A percentile compares a stretch with the other conserved stretches of the same genome.
Conservation (phyloP, 2,329 filamentous ascomycete genomes). For the Penicillium sp. region DNA sequence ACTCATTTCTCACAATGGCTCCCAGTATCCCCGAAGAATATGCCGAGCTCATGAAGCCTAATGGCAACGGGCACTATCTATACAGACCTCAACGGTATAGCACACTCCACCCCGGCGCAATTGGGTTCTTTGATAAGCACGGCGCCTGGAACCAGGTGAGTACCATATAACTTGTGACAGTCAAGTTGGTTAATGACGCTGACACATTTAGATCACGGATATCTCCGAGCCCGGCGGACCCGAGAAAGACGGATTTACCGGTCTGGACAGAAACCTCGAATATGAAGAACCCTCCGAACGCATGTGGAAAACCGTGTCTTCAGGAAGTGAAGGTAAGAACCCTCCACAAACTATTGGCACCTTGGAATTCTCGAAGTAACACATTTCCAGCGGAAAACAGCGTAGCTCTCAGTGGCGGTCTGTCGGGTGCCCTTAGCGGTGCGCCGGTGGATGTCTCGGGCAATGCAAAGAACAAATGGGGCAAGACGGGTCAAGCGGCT, state of each 20-base stretch:
- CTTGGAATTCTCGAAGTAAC: too few species aligned
- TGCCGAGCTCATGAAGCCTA: constrained; percentile 9
- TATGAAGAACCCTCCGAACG: too few species aligned
- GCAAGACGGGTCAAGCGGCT: constrained; percentile 8
- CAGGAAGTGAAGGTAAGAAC: too few species aligned
- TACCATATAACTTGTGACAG: too few species aligned
- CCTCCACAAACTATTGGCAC: too few species aligned
- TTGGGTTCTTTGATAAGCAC: constrained; percentile 8
- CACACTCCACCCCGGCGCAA: constrained; percentile 7
- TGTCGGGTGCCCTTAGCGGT: constrained; percentile 1
- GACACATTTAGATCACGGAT: too few species aligned
- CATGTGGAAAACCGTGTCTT: background rate
- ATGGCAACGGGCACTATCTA: constrained; percentile 8
- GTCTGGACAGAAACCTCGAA: too few species aligned
- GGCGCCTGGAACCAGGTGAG: constrained; percentile 5
- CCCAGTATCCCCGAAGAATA: constrained; percentile 7
- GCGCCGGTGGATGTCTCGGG: constrained; percentile 8
- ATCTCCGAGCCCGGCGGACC: constrained; percentile 5
- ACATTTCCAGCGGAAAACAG: too few species aligned
- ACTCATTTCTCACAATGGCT: background rate
- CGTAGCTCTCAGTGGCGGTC: constrained; percentile 4
- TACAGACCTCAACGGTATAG: constrained; percentile 8
- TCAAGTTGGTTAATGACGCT: too few species aligned
- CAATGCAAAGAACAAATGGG: constrained; percentile 8
- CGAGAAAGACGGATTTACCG: constrained; percentile 7